These are phyloP conservation scores for Rhizoctonia solani DNA, from an alignment of 1,284 basidiomycete species.

Conservation along the genomic window DNA sequence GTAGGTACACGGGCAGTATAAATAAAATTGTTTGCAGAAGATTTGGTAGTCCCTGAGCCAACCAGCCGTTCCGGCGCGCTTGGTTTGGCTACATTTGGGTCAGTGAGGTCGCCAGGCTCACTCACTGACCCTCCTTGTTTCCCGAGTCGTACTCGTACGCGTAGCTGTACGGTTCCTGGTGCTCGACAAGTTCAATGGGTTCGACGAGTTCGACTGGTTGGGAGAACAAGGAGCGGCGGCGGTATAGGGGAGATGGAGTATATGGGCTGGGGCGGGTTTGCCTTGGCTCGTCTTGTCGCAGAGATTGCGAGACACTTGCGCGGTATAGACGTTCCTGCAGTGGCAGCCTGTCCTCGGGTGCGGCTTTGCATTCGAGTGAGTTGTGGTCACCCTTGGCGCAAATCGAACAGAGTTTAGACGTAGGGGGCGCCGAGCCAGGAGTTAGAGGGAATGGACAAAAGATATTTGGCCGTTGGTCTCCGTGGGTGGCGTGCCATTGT, in stretches of 20 bases:
- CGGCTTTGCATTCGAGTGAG: neutral
- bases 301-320: too few species aligned
- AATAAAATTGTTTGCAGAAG: neutral
- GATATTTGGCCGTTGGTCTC: neutral
- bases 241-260: neutral
- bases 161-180: neutral
- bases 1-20: neutral
- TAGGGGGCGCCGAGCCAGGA: neutral
- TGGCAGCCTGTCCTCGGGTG: neutral
- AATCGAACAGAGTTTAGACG: neutral
- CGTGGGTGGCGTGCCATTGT: neutral
- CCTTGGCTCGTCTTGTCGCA: neutral
- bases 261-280: neutral
- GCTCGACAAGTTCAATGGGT: neutral
- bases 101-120: neutral
- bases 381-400: conserved; percentile 1
- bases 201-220: neutral
- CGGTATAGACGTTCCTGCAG: neutral
- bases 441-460: neutral
- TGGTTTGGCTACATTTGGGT: neutral
- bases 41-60: neutral
- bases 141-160: neutral
- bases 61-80: neutral
- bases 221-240: neutral
- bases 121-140: conserved; percentile 5